Evolutionary conservation across 176 grass and related monocot species (phyloP).

Genomic region (Elaeis guineensis): DNA sequence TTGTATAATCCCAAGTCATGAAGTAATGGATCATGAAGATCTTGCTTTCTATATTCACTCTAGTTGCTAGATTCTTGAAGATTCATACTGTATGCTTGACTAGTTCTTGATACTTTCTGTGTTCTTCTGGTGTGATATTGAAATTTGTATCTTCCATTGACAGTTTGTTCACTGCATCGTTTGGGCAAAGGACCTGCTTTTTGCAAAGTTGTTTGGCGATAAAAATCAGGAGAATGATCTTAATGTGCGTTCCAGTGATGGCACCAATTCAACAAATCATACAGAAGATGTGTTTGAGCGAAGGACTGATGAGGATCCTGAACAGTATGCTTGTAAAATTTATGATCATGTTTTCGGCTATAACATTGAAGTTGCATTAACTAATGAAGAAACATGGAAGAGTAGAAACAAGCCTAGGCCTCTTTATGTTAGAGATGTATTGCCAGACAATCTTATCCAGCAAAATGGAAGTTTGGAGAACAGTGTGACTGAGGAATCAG

Average conservation of each 20-base stretch:
- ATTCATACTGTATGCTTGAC: no score
- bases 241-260: constrained; percentile 65
- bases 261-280: constrained; percentile 31
- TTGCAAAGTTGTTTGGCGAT: constrained; percentile 94
- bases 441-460: constrained; percentile 34
- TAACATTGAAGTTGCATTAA: constrained; percentile 71
- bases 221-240: constrained; percentile 97
- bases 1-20: no score
- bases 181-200: constrained; percentile 97
- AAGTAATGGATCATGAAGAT: no score
- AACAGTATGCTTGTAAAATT: constrained; percentile 66
- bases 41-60: no score
- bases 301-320: constrained; percentile 44
- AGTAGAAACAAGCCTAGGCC: constrained; percentile 61
- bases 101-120: no score
- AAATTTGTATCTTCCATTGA: no score
- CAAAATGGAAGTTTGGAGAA: constrained; percentile 43
- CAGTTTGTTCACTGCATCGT: constrained; percentile 98
- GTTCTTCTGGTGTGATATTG: no score
- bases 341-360: constrained; percentile 94
- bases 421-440: constrained; percentile 48
- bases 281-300: constrained; percentile 62
- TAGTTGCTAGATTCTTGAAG: no score
- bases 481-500: constrained; percentile 20
- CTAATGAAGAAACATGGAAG: constrained; percentile 96